Conservation (phyloP, 1,284 basidiomycete species). For the Marasmius sp. region DNA sequence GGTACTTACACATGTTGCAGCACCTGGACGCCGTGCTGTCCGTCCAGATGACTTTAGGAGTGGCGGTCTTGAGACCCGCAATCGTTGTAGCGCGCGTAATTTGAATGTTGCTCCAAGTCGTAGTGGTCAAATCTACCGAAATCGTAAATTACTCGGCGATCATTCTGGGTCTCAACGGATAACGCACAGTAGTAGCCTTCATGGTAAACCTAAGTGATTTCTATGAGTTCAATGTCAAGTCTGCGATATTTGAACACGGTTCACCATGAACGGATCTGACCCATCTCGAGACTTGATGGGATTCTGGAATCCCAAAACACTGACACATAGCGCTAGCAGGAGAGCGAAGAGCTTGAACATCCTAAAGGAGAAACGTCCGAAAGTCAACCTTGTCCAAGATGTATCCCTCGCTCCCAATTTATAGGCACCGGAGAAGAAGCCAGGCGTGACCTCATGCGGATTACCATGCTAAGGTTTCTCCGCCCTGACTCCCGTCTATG, state of each 20-base stretch:
- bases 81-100: constrained; percentile 37
- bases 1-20: constrained; percentile 35
- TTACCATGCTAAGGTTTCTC: no score
- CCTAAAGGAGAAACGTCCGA: no score
- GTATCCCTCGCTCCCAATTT: no score
- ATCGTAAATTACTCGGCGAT: no score
- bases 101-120: constrained; percentile 40
- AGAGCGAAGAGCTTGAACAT: neutral
- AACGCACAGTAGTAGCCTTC: constrained; percentile 34
- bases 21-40: constrained; percentile 35
- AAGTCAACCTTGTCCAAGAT: no score
- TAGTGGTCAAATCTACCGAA: constrained; percentile 31
- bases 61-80: constrained; percentile 34
- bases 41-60: constrained; percentile 34
- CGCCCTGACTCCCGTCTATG: no score
- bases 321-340: constrained; percentile 5
- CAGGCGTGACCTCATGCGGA: no score
- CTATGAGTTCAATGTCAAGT: no score
- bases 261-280: constrained; percentile 38
- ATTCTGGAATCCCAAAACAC: constrained; percentile 18
- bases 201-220: constrained; percentile 32
- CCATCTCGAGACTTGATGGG: constrained; percentile 34
- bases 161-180: neutral
- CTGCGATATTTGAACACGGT: neutral
- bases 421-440: no score